phyloP scores from a whole-genome alignment of 208 protist genomes.

The Crithidia brevicula region DNA sequence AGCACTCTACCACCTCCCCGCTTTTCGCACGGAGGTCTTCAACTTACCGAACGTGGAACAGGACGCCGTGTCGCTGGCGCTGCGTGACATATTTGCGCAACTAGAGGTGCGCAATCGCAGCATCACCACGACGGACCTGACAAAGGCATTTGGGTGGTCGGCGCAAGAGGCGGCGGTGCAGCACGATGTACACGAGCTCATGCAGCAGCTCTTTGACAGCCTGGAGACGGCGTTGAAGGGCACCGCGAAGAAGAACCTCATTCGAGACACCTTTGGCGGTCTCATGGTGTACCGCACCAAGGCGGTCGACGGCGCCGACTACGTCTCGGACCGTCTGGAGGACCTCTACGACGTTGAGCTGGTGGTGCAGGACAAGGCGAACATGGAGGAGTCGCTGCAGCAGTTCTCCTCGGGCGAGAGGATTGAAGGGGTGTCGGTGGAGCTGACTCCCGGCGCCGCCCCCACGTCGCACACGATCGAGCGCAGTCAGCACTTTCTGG shows the following conservation, averaged over 20 bases:
- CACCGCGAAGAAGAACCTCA: constrained; percentile 69
- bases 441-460: constrained; percentile 50
- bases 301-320: constrained; percentile 69
- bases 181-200: constrained; percentile 92
- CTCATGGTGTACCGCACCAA: constrained; percentile 70
- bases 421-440: constrained; percentile 87
- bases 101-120: constrained; percentile 49
- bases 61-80: constrained; percentile 48
- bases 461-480: constrained; percentile 72
- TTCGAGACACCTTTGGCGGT: constrained; percentile 81
- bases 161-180: constrained; percentile 65
- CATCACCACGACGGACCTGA: constrained; percentile 84
- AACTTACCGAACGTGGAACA: constrained; percentile 24
- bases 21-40: constrained; percentile 71
- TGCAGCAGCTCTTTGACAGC: constrained; percentile 85
- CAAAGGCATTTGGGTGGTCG: constrained; percentile 89
- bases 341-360: constrained; percentile 91
- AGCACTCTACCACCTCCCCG: constrained; percentile 76
- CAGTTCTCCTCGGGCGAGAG: constrained; percentile 65
- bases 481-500: constrained; percentile 66
- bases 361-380: constrained; percentile 76
- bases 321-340: constrained; percentile 72
- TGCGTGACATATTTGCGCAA: constrained; percentile 78
- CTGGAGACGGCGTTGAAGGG: constrained; percentile 81
- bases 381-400: constrained; percentile 80